Evolutionary conservation across 2,329 filamentous ascomycete genomes (phyloP), one percentile per base, ranked within the genome.

Genomic region (Trichocomaceae sp.): DNA sequence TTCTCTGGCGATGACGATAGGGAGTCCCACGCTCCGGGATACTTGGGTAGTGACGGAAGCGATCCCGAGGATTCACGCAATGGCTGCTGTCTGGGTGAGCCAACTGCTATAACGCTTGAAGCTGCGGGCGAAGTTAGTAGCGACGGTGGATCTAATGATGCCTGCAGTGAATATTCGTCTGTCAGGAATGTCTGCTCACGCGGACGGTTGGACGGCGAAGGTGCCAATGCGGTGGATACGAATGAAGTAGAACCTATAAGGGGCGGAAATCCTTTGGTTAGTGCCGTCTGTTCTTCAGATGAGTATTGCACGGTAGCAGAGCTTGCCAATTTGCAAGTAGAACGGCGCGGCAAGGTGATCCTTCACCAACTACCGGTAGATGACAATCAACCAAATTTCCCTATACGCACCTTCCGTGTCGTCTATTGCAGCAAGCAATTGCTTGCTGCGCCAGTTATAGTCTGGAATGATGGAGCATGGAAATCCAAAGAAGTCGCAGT

Each of bases 391-490:
- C 19, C 3, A 19, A 42, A 42, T 42, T 42, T 17, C 39, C 19
- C 41, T 45, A 47, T 55, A 71, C 71, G 58, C 62, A 74, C 72
- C 68, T 72, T 74, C 72, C 72, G 72, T 72, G 65, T 74, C 69
- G 71, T 71, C 70, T 69, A 66, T 66, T 69, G 71, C 71, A 73
- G 72, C 72, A 74, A 75, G 72, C 72, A 70, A 68, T 69, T 68
- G 72, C 72, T 74, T 73, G 72, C 72, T 68, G 72, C 72, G 70
- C 65, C 66, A 64, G 61, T 70, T 73, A 73, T 68, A 60, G 64
- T 66, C 66, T 67, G 70, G 66, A 74, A 74, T 73, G 63, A 68
- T 73, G 71, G 72, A 70, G 70, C 72, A 74, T 74, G 70, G 70
- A 73, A 66, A 68, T 63, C 66, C 65, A 63, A 61, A 57, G 57